These are phyloP conservation scores for Geoglossum cookeanum DNA, from an alignment of 2,329 filamentous ascomycete species.

Conservation along the genomic window DNA sequence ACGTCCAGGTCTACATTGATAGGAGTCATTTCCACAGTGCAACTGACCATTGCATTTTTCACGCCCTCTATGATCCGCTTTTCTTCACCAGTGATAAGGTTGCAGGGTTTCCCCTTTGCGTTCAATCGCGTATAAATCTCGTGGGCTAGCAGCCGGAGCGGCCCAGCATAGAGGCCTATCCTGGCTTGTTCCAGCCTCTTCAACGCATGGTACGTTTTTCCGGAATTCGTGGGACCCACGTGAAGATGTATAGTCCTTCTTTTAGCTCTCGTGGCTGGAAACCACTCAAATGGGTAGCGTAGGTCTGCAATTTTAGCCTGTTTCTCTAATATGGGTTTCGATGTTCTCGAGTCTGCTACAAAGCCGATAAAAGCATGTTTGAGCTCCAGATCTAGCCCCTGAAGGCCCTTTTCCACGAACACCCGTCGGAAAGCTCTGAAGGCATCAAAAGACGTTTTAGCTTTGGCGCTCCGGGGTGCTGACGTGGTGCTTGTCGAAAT, in stretches of 20 bases:
- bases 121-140: conserved; percentile 83
- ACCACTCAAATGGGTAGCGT: conserved; percentile 85
- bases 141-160: conserved; percentile 71
- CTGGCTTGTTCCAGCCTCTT: conserved; percentile 61
- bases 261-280: conserved; percentile 58
- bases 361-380: conserved; percentile 50
- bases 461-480: neutral
- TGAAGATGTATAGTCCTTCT: conserved; percentile 79
- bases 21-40: conserved; percentile 83
- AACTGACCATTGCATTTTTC: conserved; percentile 48
- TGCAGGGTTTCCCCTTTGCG: conserved; percentile 57
- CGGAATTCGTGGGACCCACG: conserved; percentile 92
- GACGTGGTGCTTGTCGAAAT: neutral
- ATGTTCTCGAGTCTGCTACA: conserved; percentile 37
- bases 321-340: conserved; percentile 33
- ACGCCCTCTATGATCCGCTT: conserved; percentile 41
- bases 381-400: conserved; percentile 37
- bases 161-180: conserved; percentile 75
- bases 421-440: conserved; percentile 34
- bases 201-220: conserved; percentile 90
- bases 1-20: conserved; percentile 51
- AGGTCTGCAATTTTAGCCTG: conserved; percentile 59
- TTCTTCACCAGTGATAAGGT: conserved; percentile 82
- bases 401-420: conserved; percentile 34
- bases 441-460: neutral